These are phyloP conservation scores for Penicillium sclerotigenum DNA, from an alignment of 2,329 filamentous ascomycete species.

Conservation along the genomic window DNA sequence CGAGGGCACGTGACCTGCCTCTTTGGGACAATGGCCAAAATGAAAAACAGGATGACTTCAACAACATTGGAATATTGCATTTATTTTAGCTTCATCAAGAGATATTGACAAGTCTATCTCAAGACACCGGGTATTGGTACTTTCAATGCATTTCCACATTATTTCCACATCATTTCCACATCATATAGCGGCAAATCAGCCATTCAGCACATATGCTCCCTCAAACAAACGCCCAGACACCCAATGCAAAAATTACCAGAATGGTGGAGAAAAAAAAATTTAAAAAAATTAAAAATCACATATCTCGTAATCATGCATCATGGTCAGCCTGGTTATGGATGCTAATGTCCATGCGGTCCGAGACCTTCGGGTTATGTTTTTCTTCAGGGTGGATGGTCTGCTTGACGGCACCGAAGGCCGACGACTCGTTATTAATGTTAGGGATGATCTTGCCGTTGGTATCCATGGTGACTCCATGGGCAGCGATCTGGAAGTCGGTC, in stretches of 20 bases:
- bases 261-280: background rate
- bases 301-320: constrained; percentile 26
- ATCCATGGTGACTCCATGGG: constrained; percentile 59
- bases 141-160: constrained; percentile 15
- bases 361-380: constrained; percentile 39
- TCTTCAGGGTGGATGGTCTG: constrained; percentile 20
- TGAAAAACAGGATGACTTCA: background rate
- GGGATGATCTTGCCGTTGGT: constrained; percentile 57
- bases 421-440: constrained; percentile 24
- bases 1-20: background rate
- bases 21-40: background rate
- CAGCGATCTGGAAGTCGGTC: constrained; percentile 60
- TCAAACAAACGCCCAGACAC: constrained; percentile 23
- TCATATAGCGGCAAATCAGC: constrained; percentile 12
- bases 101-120: constrained; percentile 5
- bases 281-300: background rate
- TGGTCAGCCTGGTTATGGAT: constrained; percentile 56
- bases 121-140: constrained; percentile 7
- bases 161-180: constrained; percentile 16
- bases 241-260: constrained; percentile 21
- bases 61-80: background rate
- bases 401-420: background rate
- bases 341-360: constrained; percentile 58
- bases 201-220: constrained; percentile 13
- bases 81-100: constrained; percentile 3